Evolutionary conservation across 768 basidiomycete species (phyloP).

Genomic region (Macrolepiota fuliginosa): DNA sequence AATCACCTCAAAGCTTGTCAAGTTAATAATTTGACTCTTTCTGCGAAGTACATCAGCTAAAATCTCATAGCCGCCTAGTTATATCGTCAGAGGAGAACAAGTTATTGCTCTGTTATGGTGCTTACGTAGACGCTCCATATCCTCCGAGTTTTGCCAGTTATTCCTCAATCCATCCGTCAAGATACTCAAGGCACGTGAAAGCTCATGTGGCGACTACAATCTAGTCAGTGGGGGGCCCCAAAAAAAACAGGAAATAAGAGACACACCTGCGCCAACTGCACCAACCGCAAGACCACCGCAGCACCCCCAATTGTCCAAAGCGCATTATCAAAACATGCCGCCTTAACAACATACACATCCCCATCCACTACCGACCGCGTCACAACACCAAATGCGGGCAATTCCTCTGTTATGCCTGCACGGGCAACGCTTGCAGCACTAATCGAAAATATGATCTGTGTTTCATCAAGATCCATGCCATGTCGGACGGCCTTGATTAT

Average conservation of each 20-base stretch:
- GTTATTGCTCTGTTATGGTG: constrained; percentile 9
- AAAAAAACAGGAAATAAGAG: background rate
- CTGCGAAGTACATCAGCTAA: constrained; percentile 68
- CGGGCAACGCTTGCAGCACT: constrained; percentile 17
- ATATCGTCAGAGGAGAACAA: background rate
- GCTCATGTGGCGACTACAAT: constrained; percentile 67
- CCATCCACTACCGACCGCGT: constrained; percentile 34
- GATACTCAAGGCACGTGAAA: constrained; percentile 70
- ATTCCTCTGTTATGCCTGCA: background rate
- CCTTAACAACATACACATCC: constrained; percentile 59
- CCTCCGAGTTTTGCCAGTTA: constrained; percentile 93
- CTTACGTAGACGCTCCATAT: constrained; percentile 87
- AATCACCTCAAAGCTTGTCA: constrained; percentile 77
- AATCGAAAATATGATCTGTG: constrained; percentile 21
- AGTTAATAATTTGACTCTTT: constrained; percentile 74
- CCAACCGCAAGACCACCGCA: constrained; percentile 65
- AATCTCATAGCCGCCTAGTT: constrained; percentile 82
- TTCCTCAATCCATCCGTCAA: constrained; percentile 76
- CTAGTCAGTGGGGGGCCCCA: background rate
- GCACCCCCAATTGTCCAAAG: constrained; percentile 86
- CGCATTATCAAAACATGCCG: constrained; percentile 65
- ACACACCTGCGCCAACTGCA: constrained; percentile 73
- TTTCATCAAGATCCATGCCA: constrained; percentile 35
- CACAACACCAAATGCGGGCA: background rate
- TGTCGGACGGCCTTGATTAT: constrained; percentile 52